Evolutionary conservation across 192 early-diverging fungal species (phyloP).

Genomic region (Backusella sp.): DNA sequence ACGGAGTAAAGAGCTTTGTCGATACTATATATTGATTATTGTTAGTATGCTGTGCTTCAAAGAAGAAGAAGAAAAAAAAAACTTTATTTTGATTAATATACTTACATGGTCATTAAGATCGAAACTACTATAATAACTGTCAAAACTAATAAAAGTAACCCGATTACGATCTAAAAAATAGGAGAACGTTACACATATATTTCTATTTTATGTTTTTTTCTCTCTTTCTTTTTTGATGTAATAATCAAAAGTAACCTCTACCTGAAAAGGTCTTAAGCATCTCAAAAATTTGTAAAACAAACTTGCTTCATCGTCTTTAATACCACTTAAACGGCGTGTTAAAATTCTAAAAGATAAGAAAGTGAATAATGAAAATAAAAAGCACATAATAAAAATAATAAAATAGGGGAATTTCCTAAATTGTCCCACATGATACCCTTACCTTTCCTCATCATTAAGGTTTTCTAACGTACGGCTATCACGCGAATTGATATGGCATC

Average conservation of each 20-base stretch:
- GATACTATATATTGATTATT: constrained; percentile 31
- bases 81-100: neutral
- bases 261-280: constrained; percentile 31
- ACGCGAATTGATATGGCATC: constrained; percentile 1
- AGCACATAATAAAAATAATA: neutral
- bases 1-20: constrained; percentile 46
- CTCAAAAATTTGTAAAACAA: constrained; percentile 10
- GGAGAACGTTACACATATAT: neutral
- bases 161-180: constrained; percentile 23
- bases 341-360: constrained; percentile 23
- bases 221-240: neutral
- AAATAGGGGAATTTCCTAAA: neutral
- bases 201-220: neutral
- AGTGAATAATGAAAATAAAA: neutral
- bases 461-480: constrained; percentile 20
- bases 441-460: constrained; percentile 30
- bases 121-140: constrained; percentile 27
- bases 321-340: constrained; percentile 17
- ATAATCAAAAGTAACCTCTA: neutral
- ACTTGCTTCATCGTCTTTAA: constrained; percentile 24
- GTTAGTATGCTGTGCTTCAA: neutral
- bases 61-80: neutral
- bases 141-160: constrained; percentile 17
- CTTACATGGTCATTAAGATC: constrained; percentile 37
- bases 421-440: neutral